These are phyloP conservation scores for Alternaria alternata DNA, from an alignment of 2,329 filamentous ascomycete species.

Conservation along the genomic window DNA sequence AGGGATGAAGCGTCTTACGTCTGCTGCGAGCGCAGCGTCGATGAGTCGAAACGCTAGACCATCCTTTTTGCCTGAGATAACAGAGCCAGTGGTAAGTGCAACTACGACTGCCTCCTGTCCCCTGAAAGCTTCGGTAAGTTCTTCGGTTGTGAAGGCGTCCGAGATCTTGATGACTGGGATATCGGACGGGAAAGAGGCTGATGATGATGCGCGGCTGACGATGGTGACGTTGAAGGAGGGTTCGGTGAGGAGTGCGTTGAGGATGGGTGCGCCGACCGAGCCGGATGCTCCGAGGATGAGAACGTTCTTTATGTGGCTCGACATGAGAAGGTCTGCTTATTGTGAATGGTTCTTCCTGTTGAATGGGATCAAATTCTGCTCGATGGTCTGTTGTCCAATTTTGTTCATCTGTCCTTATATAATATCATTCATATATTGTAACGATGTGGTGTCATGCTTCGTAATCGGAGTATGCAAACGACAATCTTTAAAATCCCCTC, in stretches of 20 bases:
- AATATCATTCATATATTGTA: neutral
- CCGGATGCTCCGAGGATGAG: constrained; percentile 41
- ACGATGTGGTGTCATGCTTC: neutral
- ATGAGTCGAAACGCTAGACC: constrained; percentile 43
- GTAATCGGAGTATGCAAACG: neutral
- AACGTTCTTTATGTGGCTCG: constrained; percentile 28
- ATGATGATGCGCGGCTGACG: constrained; percentile 40
- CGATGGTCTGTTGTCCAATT: neutral
- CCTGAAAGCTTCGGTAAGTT: constrained; percentile 44
- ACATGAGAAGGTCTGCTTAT: constrained; percentile 1
- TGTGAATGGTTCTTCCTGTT: neutral
- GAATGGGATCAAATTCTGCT: too few species aligned
- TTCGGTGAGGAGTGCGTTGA: constrained; percentile 33
- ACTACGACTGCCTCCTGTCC: constrained; percentile 52
- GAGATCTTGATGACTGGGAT: constrained; percentile 41
- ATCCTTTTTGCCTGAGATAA: constrained; percentile 29
- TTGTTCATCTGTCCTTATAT: neutral
- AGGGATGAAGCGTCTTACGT: constrained; percentile 53
- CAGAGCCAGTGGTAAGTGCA: constrained; percentile 34
- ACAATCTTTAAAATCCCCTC: too few species aligned
- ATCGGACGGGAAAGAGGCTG: constrained; percentile 31
- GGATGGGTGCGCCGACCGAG: constrained; percentile 35
- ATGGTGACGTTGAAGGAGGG: constrained; percentile 43
- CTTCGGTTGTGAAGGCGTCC: constrained; percentile 28
- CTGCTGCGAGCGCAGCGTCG: constrained; percentile 51